Base-by-base conservation (phyloP, 495 filamentous ascomycete genomes). In the Lophiotrema nucula region DNA sequence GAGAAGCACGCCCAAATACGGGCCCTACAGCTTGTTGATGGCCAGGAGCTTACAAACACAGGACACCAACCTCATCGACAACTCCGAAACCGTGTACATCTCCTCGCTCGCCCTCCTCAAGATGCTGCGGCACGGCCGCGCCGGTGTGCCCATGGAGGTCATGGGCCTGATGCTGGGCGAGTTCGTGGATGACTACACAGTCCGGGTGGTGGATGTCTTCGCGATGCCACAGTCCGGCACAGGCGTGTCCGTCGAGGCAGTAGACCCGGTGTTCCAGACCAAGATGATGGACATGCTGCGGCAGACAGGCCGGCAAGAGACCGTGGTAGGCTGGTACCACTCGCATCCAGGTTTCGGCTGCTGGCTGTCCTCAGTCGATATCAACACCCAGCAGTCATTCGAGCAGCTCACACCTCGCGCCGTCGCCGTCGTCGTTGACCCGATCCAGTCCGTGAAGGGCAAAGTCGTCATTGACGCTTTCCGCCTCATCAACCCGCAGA, bases 271-370 rank as follows among this genome's bases (percentile, higher is more conserved):
- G 13, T 98, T 98, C 72, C 93, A 98, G 77, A 95, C 88, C 62
- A 97, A 96, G 79, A 98, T 98, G 93, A 97, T 98, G 95, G 93
- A 98, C 72, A 97, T 97, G 91, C 79, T 98, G 62, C 81, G 87
- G 66, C 93, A 98, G 77, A 98, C 93, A 15, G 93, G 92, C 73
- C 83, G 91, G 91, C 92, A 89, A 49, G 93, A 98, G 73, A 90
- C 90, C 0, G 93, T 98, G 58, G 93, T 98, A 31, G 93, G 93
- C 69, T 98, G 93, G 93, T 98, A 98, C 77, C 93, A 98, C 75
- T 97, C 93, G 25, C 93, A 98, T 81, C 93, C 93, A 48, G 93
- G 93, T 47, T 98, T 98, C 72, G 93, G 93, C 63, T 98, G 93
- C 80, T 98, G 93, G 93, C 83, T 98, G 16, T 97, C 93, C 4